These are phyloP conservation scores for Colletotrichum sansevieriae DNA, from an alignment of 2,329 filamentous ascomycete species.

Conservation along the genomic window DNA sequence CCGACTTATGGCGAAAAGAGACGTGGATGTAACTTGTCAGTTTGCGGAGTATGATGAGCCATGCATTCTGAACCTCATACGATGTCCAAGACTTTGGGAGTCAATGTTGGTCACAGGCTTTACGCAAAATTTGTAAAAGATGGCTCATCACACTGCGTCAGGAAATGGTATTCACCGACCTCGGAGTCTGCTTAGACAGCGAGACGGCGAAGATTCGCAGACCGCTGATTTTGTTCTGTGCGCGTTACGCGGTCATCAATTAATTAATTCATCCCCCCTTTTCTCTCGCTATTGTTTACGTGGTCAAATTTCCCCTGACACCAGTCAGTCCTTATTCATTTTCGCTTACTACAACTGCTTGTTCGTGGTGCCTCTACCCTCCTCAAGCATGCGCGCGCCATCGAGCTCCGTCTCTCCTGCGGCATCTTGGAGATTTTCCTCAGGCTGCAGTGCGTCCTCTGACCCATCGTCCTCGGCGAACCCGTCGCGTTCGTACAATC, in stretches of 20 bases:
- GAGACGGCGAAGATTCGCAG: not conserved
- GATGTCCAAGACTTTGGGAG: slow-evolving; percentile 12
- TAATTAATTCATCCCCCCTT: not conserved
- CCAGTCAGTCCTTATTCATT: not conserved
- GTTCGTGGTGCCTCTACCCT: too few relatives aligned
- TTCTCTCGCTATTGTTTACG: not conserved
- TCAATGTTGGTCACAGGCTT: slow-evolving; percentile 8
- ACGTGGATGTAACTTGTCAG: slow-evolving; percentile 1
- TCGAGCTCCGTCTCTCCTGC: too few relatives aligned
- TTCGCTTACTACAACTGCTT: not conserved
- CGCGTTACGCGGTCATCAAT: not conserved
- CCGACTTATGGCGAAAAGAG: slow-evolving; percentile 7
- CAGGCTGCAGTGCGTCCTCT: too few relatives aligned
- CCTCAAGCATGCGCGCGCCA: too few relatives aligned
- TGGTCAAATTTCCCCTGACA: not conserved
- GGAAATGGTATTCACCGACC: not conserved
- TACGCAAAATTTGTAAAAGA: slow-evolving; percentile 1
- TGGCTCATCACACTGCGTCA: not conserved
- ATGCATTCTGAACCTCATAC: slow-evolving; percentile 29
- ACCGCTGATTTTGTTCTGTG: not conserved
- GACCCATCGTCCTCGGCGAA: not conserved
- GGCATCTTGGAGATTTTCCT: not conserved
- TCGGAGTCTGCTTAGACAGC: slow-evolving; percentile 1
- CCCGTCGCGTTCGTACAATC: not conserved
- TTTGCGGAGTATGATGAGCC: slow-evolving; percentile 8